A percentile compares a stretch with the other conserved stretches of the same genome.
phyloP scores from a whole-genome alignment of 805 yeast species.

The Helenozyma rhizophorensis region DNA sequence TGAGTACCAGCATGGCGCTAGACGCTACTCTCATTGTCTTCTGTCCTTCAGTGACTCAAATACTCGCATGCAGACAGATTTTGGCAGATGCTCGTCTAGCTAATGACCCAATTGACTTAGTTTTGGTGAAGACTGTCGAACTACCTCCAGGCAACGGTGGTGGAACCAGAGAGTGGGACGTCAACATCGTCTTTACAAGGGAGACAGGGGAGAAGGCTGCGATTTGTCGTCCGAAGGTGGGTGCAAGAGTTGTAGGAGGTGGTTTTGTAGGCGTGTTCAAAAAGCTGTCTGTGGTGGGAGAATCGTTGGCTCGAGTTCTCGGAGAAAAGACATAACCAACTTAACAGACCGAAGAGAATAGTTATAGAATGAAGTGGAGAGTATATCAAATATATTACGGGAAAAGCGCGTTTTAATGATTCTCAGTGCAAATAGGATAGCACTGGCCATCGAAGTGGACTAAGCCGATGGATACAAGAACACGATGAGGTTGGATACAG shows the following conservation, averaged over 20 bases:
- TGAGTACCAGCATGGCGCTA: neutral
- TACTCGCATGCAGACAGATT: conserved; percentile 1
- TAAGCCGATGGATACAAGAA: too few species aligned
- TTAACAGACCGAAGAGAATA: too few species aligned
- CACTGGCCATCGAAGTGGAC: too few species aligned
- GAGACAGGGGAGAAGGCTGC: conserved; percentile 1
- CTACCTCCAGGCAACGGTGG: conserved; percentile 5
- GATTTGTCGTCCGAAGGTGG: conserved; percentile 4
- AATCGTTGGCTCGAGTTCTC: neutral
- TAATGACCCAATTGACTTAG: neutral
- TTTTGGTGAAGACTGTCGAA: conserved; percentile 4
- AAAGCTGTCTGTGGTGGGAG: conserved; percentile 1
- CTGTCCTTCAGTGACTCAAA: conserved; percentile 5
- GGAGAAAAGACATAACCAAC: too few species aligned
- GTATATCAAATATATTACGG: too few species aligned
- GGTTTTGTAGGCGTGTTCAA: conserved; percentile 4
- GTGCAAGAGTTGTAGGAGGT: conserved; percentile 3
- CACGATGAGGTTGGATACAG: too few species aligned
- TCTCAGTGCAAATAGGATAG: too few species aligned
- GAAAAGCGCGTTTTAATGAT: too few species aligned
- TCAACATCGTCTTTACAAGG: conserved; percentile 1
- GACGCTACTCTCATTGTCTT: conserved; percentile 3
- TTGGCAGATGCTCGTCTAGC: neutral
- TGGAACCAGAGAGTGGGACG: conserved; percentile 4
- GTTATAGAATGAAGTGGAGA: too few species aligned